These are phyloP conservation scores for Neltuma alba DNA, from an alignment of 306 rosid species.

Conservation along the genomic window DNA sequence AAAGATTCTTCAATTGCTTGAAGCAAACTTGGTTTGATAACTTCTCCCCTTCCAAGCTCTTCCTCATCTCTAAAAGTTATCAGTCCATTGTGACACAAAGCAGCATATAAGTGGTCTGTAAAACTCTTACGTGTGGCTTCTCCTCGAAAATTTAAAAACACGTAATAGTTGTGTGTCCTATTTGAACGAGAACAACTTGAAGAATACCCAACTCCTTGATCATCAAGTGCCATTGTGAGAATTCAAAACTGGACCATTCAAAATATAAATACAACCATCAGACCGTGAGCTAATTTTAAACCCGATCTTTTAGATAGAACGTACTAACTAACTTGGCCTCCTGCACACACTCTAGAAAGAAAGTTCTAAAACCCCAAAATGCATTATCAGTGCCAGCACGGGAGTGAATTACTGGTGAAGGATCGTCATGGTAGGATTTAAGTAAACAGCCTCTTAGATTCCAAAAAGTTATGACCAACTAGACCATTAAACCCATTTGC, in stretches of 20 bases:
- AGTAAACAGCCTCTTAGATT: no score
- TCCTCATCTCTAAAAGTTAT: constrained; percentile 23
- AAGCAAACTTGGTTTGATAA: background rate
- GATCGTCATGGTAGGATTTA: no score
- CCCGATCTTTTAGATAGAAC: no score
- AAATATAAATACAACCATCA: background rate
- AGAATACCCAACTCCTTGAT: background rate
- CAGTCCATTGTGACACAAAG: background rate
- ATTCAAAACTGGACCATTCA: background rate
- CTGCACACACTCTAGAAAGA: no score
- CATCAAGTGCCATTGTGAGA: background rate
- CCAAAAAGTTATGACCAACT: no score
- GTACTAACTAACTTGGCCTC: no score
- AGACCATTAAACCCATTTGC: no score
- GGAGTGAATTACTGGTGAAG: no score
- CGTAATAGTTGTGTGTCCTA: constrained; percentile 7
- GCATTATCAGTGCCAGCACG: no score
- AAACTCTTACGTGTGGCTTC: constrained; percentile 25
- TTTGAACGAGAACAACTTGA: background rate
- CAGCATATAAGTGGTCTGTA: constrained; percentile 23
- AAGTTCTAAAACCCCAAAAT: no score
- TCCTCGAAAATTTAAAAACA: constrained; percentile 41
- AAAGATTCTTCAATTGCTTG: constrained; percentile 27
- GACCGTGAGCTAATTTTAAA: no score
- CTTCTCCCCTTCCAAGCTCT: constrained; percentile 18